Base-by-base conservation (phyloP, 148 eudicot species). In the Vaccinium darrowii region DNA sequence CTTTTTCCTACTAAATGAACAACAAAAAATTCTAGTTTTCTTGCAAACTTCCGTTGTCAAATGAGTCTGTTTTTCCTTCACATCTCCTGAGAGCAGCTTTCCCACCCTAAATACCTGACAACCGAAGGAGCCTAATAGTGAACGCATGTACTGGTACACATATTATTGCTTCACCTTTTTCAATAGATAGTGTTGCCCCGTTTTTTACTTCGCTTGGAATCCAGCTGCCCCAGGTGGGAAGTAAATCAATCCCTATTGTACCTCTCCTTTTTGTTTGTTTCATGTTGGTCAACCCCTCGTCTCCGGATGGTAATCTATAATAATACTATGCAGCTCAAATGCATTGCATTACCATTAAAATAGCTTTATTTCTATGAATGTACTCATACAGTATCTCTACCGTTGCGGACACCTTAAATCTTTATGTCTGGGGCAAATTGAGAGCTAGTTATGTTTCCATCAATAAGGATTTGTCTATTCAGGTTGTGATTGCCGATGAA, bases 401-500 rank as follows among this genome's bases (percentile, higher is more conserved):
- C 71, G 69, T 25, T 82, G 53, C 21, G 16, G 39, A 53, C 53
- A 3, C 60, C 63, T 69, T 51, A 16, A 53, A 50, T 71, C 18
- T 36, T 7, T 54, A 72, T 73, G 25, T 53, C 51, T 2, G 13
- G 36, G 62, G 63, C 75, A 60, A 76, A 75, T 75, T 21, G 76
- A 75, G 53, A 67, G 53, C 51, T 81, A 58, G 76, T 76, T 78
- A 54, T 62, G 39, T 65, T 83, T 76, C 85, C 84, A 58, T 82
- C 63, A 65, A 25, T 80, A 80, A 85, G 87, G 43, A 81, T 88
- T 79, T 90, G 82, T 87, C 84, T 86, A 79, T 91, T 80, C 91
- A 96, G 99, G 91, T 96, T 74, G 95, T 96, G 82, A 92, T 97
- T 88, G 99, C 99, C 79, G 99, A 97, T 86, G 99, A 97, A 91